These are phyloP conservation scores for Wickerhamiella brachini DNA, from an alignment of 805 yeast species.

Conservation along the genomic window DNA sequence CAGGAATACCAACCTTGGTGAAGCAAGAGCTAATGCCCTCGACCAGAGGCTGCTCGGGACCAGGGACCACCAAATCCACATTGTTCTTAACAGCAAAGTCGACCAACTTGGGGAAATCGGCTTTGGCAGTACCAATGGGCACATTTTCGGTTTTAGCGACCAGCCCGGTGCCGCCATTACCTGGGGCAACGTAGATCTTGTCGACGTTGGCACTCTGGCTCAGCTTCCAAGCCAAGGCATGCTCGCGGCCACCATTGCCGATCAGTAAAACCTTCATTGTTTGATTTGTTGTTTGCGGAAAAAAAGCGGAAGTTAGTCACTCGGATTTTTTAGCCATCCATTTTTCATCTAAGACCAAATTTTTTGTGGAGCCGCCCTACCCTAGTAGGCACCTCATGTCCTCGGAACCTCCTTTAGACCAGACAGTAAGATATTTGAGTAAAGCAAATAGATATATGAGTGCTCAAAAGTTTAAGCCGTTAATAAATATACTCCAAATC, in stretches of 20 bases:
- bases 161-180: slow-evolving; percentile 73
- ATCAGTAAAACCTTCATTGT: slow-evolving; percentile 58
- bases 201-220: slow-evolving; percentile 61
- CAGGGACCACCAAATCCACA: slow-evolving; percentile 75
- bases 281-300: slow-evolving; percentile 15
- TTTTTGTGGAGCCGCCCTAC: background rate
- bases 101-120: slow-evolving; percentile 57
- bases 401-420: background rate
- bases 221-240: slow-evolving; percentile 87
- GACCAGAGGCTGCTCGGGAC: slow-evolving; percentile 98
- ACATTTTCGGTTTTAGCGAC: slow-evolving; percentile 52
- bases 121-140: slow-evolving; percentile 47
- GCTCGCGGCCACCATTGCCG: slow-evolving; percentile 99
- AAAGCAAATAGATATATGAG: no score
- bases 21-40: slow-evolving; percentile 75
- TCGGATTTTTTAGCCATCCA: background rate
- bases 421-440: no score
- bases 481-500: background rate
- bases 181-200: slow-evolving; percentile 84
- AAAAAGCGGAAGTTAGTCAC: background rate
- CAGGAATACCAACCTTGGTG: slow-evolving; percentile 77
- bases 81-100: slow-evolving; percentile 57
- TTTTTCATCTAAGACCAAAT: no score
- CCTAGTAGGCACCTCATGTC: background rate
- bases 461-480: background rate